Conservation (phyloP, 306 rosid species). For the Vachellia pachyceras region DNA sequence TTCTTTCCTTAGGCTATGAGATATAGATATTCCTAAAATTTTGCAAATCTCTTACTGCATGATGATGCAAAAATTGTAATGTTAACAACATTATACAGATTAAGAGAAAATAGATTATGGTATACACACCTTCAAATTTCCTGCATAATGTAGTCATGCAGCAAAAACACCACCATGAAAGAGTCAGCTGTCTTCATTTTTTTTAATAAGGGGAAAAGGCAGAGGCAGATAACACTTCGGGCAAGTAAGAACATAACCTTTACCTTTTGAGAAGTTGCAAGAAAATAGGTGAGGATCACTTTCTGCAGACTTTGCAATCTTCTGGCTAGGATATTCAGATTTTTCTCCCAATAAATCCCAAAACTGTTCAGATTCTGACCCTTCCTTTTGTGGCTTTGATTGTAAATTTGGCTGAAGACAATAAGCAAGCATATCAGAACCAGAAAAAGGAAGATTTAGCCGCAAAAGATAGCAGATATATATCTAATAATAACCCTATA, state of each 20-base stretch:
- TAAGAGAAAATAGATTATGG: slow-evolving; percentile 35
- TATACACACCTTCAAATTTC: slow-evolving; percentile 71
- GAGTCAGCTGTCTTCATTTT: slow-evolving; percentile 40
- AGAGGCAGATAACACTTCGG: slow-evolving; percentile 24
- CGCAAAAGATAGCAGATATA: slow-evolving; percentile 19
- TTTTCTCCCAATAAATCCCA: slow-evolving; percentile 85
- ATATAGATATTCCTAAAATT: neutral
- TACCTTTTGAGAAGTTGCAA: slow-evolving; percentile 75
- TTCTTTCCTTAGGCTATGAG: neutral
- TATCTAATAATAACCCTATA: slow-evolving; percentile 12
- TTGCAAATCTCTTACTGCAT: slow-evolving; percentile 17
- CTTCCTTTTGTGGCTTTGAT: slow-evolving; percentile 84
- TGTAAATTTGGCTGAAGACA: slow-evolving; percentile 82
- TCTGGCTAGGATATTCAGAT: slow-evolving; percentile 76
- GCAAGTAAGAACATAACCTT: slow-evolving; percentile 27
- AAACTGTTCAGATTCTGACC: slow-evolving; percentile 84
- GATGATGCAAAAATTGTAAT: slow-evolving; percentile 28
- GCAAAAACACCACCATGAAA: slow-evolving; percentile 40
- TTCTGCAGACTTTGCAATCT: slow-evolving; percentile 68
- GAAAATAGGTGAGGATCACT: slow-evolving; percentile 82
- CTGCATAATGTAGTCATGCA: slow-evolving; percentile 53
- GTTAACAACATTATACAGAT: slow-evolving; percentile 1
- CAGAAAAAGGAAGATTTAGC: slow-evolving; percentile 39
- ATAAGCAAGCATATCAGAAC: slow-evolving; percentile 42
- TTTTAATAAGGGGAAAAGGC: neutral